Percentiles rank a stretch among this genome's conserved stretches.
Conservation (phyloP, 2,329 filamentous ascomycete genomes). For the Beauveria sp. region DNA sequence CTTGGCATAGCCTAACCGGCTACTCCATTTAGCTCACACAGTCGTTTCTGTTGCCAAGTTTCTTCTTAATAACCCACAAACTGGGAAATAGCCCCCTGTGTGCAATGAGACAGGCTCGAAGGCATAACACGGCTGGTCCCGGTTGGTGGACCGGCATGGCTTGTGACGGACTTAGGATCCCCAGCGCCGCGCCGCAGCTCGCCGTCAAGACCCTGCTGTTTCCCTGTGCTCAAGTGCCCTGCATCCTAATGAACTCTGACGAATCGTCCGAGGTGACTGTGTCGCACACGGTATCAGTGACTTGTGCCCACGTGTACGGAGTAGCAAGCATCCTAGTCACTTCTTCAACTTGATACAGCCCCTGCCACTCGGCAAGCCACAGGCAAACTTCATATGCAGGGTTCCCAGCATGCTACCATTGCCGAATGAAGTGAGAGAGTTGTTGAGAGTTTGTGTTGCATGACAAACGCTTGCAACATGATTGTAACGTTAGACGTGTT, state of each 20-base stretch:
- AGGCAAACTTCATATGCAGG: background rate
- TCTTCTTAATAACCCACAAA: no score
- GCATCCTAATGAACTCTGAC: background rate
- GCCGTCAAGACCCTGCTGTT: background rate
- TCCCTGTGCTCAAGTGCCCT: background rate
- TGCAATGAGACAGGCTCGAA: background rate
- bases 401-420: no score
- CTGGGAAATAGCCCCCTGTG: background rate
- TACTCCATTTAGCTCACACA: background rate
- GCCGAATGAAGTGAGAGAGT: background rate
- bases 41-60: background rate
- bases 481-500: background rate
- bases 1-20: background rate
- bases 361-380: background rate
- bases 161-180: background rate
- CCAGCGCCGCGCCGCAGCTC: background rate
- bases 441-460: background rate
- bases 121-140: background rate
- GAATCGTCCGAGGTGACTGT: slow-evolving; percentile 1
- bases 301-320: background rate
- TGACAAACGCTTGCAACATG: background rate
- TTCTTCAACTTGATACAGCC: background rate
- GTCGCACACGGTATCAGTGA: background rate
- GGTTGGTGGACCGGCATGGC: background rate
- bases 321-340: background rate